These are phyloP conservation scores for Juglanconis juglandina DNA, from an alignment of 2,329 filamentous ascomycete genomes.

Conservation along the genomic window DNA sequence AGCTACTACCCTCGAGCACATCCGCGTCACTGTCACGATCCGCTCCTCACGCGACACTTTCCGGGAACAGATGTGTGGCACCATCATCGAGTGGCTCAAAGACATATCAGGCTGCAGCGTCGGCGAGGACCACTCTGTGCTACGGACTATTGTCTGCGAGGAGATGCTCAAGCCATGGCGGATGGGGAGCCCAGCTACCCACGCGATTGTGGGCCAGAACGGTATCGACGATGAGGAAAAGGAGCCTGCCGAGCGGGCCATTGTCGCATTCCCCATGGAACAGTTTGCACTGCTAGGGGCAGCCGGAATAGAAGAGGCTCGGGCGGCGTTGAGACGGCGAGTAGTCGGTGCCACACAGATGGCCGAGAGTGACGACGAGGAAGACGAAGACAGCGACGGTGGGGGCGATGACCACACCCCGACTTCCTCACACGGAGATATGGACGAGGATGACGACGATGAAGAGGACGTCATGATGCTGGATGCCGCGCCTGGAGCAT, in stretches of 20 bases:
- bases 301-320: conserved; percentile 26
- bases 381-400: conserved; percentile 47
- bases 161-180: conserved; percentile 87
- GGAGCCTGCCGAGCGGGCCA: conserved; percentile 39
- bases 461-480: conserved; percentile 59
- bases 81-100: conserved; percentile 91
- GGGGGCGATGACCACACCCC: conserved; percentile 35
- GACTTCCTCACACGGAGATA: conserved; percentile 28
- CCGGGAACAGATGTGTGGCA: conserved; percentile 97
- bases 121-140: conserved; percentile 71
- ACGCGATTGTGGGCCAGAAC: conserved; percentile 71
- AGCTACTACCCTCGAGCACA: conserved; percentile 85
- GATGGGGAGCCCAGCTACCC: conserved; percentile 76
- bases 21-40: conserved; percentile 93
- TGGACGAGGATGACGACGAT: conserved; percentile 39
- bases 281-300: conserved; percentile 28
- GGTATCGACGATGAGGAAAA: conserved; percentile 79
- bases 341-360: conserved; percentile 3
- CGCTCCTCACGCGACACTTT: conserved; percentile 92
- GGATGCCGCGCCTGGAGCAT: conserved; percentile 44
- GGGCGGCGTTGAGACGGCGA: conserved; percentile 18
- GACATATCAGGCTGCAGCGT: conserved; percentile 90
- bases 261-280: conserved; percentile 35
- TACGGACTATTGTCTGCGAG: conserved; percentile 82
- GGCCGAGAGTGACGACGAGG: conserved; percentile 38